Percentiles rank a stretch among this genome's conserved stretches.
Conservation (phyloP, 306 rosid genomes). For the Fagus crenata region DNA sequence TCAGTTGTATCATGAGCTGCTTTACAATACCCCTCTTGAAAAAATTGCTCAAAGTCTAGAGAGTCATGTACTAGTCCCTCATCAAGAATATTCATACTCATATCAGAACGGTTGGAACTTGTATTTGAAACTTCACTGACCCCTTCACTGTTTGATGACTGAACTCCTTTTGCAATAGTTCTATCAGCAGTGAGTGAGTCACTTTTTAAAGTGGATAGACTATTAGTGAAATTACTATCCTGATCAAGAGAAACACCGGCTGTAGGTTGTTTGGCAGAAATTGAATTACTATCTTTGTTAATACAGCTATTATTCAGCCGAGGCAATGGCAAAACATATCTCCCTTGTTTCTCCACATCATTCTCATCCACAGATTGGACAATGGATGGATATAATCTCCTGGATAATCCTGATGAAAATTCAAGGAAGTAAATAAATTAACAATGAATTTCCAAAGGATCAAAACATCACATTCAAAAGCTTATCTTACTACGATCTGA, state of each 20-base stretch:
- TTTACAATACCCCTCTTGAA: conserved; percentile 81
- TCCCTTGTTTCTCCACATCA: conserved; percentile 41
- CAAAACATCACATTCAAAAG: conserved; percentile 21
- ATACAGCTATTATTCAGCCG: conserved; percentile 36
- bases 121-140: conserved; percentile 51
- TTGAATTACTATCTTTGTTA: conserved; percentile 38
- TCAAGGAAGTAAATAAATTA: conserved; percentile 20
- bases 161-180: conserved; percentile 46
- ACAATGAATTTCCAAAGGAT: conserved; percentile 23
- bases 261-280: conserved; percentile 37
- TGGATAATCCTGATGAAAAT: conserved; percentile 34
- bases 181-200: conserved; percentile 44
- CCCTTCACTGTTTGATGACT: conserved; percentile 45
- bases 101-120: conserved; percentile 58
- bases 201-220: conserved; percentile 38
- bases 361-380: conserved; percentile 39
- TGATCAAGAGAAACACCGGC: conserved; percentile 34
- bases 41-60: conserved; percentile 62
- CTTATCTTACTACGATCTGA: conserved; percentile 53
- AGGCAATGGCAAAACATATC: conserved; percentile 41
- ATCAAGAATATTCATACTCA: conserved; percentile 55
- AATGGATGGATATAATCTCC: conserved; percentile 37
- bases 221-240: conserved; percentile 31
- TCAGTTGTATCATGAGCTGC: conserved; percentile 55
- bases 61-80: conserved; percentile 65